Evolutionary conservation across 2,329 filamentous ascomycete genomes (phyloP).

Genomic region (Didymella sp.): DNA sequence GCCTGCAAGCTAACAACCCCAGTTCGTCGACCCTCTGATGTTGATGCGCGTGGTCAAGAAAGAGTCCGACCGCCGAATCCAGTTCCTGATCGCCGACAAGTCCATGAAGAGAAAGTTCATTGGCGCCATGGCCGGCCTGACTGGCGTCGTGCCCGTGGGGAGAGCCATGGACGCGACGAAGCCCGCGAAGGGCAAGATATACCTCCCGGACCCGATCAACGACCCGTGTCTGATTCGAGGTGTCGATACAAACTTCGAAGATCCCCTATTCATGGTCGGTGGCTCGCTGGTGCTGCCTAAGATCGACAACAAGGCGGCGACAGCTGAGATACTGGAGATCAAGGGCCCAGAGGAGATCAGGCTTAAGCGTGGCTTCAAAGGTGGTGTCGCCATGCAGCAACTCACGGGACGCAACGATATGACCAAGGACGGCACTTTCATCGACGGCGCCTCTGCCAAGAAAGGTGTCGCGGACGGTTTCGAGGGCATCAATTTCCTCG

Average conservation of each 20-base stretch:
- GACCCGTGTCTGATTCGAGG: slow-evolving; percentile 83
- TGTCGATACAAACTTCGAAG: slow-evolving; percentile 81
- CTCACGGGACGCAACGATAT: slow-evolving; percentile 81
- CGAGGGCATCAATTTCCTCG: slow-evolving; percentile 80
- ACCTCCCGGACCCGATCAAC: slow-evolving; percentile 84
- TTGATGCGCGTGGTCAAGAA: slow-evolving; percentile 88
- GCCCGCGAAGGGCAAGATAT: slow-evolving; percentile 78
- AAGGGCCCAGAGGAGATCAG: slow-evolving; percentile 79
- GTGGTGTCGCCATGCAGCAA: slow-evolving; percentile 75
- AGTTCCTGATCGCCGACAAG: slow-evolving; percentile 93
- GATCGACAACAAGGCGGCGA: slow-evolving; percentile 80
- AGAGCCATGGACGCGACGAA: slow-evolving; percentile 89
- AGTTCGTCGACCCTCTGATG: slow-evolving; percentile 96
- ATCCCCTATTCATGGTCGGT: slow-evolving; percentile 58
- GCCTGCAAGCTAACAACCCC: slow-evolving; percentile 21
- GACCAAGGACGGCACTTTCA: slow-evolving; percentile 69
- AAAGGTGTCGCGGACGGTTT: slow-evolving; percentile 65
- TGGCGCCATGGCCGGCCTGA: slow-evolving; percentile 81
- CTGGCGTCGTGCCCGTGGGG: slow-evolving; percentile 91
- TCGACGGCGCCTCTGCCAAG: slow-evolving; percentile 59
- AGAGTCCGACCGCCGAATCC: slow-evolving; percentile 86
- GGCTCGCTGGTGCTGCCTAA: slow-evolving; percentile 88
- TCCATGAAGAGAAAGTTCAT: slow-evolving; percentile 91
- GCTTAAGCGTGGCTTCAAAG: slow-evolving; percentile 86
- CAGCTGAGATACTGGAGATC: slow-evolving; percentile 83